A percentile compares a stretch with the other conserved stretches of the same genome.
phyloP scores from a whole-genome alignment of 495 filamentous ascomycete species.

The Penicillium steckii region DNA sequence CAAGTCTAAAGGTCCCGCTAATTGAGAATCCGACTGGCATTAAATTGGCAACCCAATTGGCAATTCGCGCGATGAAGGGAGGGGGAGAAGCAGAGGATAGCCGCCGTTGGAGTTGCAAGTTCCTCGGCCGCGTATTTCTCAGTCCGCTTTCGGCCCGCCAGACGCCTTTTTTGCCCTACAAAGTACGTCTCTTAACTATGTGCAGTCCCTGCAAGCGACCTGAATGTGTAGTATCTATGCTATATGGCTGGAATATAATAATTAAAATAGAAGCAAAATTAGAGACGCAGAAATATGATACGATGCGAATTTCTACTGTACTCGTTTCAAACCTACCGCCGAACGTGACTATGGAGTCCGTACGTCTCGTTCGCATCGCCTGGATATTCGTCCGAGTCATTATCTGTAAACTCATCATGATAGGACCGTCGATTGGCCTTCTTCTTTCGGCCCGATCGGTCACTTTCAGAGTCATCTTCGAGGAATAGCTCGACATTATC shows the following conservation, averaged over 20 bases:
- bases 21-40: slow-evolving; percentile 13
- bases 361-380: slow-evolving; percentile 46
- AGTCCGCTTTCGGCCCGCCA: slow-evolving; percentile 17
- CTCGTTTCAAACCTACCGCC: slow-evolving; percentile 9
- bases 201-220: too few species aligned
- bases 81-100: slow-evolving; percentile 9
- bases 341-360: slow-evolving; percentile 46
- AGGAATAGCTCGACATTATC: slow-evolving; percentile 42
- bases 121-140: slow-evolving; percentile 30
- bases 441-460: slow-evolving; percentile 22
- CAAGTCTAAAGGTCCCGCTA: not conserved
- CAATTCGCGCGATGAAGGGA: slow-evolving; percentile 7
- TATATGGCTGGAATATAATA: too few species aligned
- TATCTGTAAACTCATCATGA: slow-evolving; percentile 55
- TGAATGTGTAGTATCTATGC: too few species aligned
- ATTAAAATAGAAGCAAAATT: too few species aligned
- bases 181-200: too few species aligned
- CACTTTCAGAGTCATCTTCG: slow-evolving; percentile 38
- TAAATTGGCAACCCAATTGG: slow-evolving; percentile 8
- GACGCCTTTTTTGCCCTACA: not conserved
- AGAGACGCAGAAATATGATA: not conserved
- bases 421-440: slow-evolving; percentile 32
- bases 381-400: slow-evolving; percentile 48
- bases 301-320: slow-evolving; percentile 1
- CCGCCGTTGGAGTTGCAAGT: slow-evolving; percentile 19